These are phyloP conservation scores for Angomonas ambiguus DNA, from an alignment of 208 protist species.

Conservation along the genomic window DNA sequence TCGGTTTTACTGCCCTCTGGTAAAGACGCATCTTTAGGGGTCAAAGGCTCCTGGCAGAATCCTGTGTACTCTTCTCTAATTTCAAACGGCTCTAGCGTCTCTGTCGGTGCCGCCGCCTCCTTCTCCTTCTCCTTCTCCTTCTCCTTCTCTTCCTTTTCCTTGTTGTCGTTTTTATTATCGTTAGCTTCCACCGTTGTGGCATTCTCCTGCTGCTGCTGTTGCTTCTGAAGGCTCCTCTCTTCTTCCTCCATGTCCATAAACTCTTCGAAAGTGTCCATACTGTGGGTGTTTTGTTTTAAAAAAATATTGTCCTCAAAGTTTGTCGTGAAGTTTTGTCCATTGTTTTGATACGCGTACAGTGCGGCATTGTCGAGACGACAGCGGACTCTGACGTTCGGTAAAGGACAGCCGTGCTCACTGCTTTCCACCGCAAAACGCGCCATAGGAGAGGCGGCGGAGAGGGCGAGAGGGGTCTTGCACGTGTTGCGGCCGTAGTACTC, in stretches of 20 bases:
- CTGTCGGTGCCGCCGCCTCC: neutral
- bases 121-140: neutral
- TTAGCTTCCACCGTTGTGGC: neutral
- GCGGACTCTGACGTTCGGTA: neutral
- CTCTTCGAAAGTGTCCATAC: neutral
- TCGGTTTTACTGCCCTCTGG: no score
- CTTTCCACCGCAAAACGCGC: neutral
- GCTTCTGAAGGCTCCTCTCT: neutral
- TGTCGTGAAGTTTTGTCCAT: neutral
- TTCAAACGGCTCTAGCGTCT: no score
- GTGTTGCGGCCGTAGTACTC: neutral
- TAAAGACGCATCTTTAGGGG: no score
- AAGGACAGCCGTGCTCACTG: neutral
- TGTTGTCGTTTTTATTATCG: neutral
- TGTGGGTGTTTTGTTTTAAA: neutral
- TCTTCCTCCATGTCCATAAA: neutral
- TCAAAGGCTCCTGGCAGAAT: no score
- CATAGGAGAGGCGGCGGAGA: conserved; percentile 1
- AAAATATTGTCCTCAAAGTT: conserved; percentile 3
- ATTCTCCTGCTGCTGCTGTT: no score
- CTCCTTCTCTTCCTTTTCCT: neutral
- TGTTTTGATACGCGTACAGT: neutral
- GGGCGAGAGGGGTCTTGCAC: neutral
- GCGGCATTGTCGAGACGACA: neutral
- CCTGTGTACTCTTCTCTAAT: no score